These are phyloP conservation scores for Candida maris DNA, from an alignment of 805 yeast genomes.

Conservation along the genomic window DNA sequence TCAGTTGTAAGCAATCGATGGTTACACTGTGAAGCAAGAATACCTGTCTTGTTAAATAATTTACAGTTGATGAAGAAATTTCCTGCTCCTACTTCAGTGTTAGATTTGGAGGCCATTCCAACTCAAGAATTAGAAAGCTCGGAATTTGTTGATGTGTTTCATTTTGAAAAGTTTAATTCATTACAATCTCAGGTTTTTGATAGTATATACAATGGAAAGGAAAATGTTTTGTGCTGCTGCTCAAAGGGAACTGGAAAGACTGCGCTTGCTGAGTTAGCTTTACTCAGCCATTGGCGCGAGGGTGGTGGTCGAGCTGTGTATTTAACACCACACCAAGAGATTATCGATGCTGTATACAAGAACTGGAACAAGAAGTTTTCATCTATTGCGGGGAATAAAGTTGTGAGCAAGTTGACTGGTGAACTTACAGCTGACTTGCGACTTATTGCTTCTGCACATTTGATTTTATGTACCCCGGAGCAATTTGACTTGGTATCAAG, in stretches of 20 bases:
- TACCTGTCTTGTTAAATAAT: slow-evolving; percentile 54
- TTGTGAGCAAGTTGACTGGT: slow-evolving; percentile 53
- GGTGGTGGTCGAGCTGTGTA: slow-evolving; percentile 70
- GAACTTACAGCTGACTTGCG: slow-evolving; percentile 53
- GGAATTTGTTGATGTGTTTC: slow-evolving; percentile 45
- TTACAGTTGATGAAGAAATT: slow-evolving; percentile 59
- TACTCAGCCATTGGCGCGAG: slow-evolving; percentile 68
- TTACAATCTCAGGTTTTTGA: slow-evolving; percentile 72
- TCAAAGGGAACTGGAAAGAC: slow-evolving; percentile 79
- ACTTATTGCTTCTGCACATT: slow-evolving; percentile 55
- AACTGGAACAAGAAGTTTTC: slow-evolving; percentile 54
- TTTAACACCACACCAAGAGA: slow-evolving; percentile 59
- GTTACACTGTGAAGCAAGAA: slow-evolving; percentile 68
- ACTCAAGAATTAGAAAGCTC: slow-evolving; percentile 44
- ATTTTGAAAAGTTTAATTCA: slow-evolving; percentile 57
- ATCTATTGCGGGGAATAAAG: slow-evolving; percentile 53
- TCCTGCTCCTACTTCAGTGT: slow-evolving; percentile 56
- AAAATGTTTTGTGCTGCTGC: slow-evolving; percentile 60
- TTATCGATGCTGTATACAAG: slow-evolving; percentile 43
- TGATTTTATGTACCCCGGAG: slow-evolving; percentile 72
- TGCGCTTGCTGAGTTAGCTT: slow-evolving; percentile 64
- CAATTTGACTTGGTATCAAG: slow-evolving; percentile 73
- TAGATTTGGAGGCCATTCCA: slow-evolving; percentile 50
- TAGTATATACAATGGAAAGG: slow-evolving; percentile 49
- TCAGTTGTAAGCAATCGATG: slow-evolving; percentile 76